Percentiles rank a stretch among this genome's conserved stretches.
Conservation (phyloP, 441 rosid genomes). For the Manihot esculenta region DNA sequence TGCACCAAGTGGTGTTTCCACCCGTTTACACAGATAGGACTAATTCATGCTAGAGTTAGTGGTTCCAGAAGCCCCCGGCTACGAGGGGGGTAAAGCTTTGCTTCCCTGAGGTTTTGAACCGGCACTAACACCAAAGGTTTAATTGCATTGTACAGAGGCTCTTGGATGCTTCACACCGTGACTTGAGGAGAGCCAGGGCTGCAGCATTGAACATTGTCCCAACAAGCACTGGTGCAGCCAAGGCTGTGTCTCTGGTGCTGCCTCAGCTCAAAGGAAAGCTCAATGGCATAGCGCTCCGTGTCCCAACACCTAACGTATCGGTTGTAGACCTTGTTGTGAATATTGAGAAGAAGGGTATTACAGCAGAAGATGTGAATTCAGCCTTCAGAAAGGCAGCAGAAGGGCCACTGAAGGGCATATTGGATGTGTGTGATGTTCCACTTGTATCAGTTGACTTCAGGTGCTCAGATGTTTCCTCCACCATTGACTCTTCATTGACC, state of each 20-base stretch:
- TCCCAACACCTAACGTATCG: conserved; percentile 97
- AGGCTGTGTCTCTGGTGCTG: conserved; percentile 90
- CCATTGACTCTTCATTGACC: conserved; percentile 92
- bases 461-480: conserved; percentile 87
- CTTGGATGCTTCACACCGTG: conserved; percentile 96
- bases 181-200: conserved; percentile 96
- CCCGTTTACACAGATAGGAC: too few species aligned
- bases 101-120: too few species aligned
- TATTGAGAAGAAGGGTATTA: conserved; percentile 75
- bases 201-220: conserved; percentile 97
- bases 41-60: too few species aligned
- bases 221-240: conserved; percentile 99
- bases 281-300: conserved; percentile 94
- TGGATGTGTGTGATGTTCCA: conserved; percentile 85
- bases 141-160: conserved; percentile 57
- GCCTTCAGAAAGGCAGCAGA: conserved; percentile 91
- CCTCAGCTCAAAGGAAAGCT: conserved; percentile 98
- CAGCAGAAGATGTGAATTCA: conserved; percentile 85
- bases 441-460: conserved; percentile 91
- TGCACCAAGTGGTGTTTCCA: too few species aligned
- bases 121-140: not conserved
- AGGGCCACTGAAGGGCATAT: conserved; percentile 79
- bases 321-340: conserved; percentile 91
- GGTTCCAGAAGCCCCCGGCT: too few species aligned
- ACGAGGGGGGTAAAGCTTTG: not conserved